A percentile compares a stretch with the other conserved stretches of the same genome.
Evolutionary conservation across 164 flowering plant species (phyloP).

Genomic region (Saururus chinensis): DNA sequence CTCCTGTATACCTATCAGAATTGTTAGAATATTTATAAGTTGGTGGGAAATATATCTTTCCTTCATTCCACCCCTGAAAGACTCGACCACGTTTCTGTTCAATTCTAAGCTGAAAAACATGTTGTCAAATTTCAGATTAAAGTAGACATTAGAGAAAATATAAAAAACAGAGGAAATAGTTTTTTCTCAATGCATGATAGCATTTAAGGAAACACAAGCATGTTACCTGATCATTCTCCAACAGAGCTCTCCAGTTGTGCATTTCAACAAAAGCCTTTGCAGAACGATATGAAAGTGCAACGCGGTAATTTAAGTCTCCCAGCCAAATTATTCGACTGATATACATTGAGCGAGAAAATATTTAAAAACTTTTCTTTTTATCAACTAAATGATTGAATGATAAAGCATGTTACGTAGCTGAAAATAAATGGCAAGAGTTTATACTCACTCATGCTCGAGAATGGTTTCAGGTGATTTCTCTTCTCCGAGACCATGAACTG

Average conservation of each 20-base stretch:
- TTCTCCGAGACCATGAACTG: constrained; percentile 63
- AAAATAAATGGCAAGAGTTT: too few relatives aligned
- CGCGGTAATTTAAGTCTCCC: constrained; percentile 91
- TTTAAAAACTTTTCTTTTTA: too few relatives aligned
- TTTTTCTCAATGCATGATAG: neutral
- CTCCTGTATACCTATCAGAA: constrained; percentile 91
- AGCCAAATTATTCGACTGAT: constrained; percentile 93
- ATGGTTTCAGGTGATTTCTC: constrained; percentile 82
- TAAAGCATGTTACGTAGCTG: too few relatives aligned
- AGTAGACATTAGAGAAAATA: neutral
- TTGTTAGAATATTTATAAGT: constrained; percentile 90
- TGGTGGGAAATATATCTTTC: constrained; percentile 84
- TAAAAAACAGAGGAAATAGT: neutral
- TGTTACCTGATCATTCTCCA: constrained; percentile 89
- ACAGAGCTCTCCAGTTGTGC: constrained; percentile 84
- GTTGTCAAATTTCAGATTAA: constrained; percentile 1
- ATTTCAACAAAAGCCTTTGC: constrained; percentile 96
- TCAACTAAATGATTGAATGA: too few relatives aligned
- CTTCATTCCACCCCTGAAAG: constrained; percentile 78
- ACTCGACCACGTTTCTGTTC: constrained; percentile 73
- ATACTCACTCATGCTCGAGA: constrained; percentile 82
- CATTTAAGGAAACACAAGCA: neutral
- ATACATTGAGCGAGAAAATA: neutral
- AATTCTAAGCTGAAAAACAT: constrained; percentile 47
- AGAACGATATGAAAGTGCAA: constrained; percentile 78